These are phyloP conservation scores for Amanita inopinata DNA, from an alignment of 768 basidiomycete genomes.

Conservation along the genomic window DNA sequence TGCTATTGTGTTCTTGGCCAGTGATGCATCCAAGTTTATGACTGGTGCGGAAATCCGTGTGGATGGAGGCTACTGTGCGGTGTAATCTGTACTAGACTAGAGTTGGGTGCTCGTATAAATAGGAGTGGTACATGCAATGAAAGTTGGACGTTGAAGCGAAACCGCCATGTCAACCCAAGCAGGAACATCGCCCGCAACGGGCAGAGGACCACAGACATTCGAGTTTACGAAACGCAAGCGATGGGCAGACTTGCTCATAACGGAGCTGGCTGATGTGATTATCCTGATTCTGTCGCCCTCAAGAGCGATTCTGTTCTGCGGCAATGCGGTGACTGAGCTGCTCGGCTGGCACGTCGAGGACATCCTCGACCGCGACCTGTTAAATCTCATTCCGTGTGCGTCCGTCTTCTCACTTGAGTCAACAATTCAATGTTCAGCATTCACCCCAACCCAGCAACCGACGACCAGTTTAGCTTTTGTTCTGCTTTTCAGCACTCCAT, in stretches of 20 bases:
- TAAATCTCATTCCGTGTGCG: conserved; percentile 57
- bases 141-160: too few species aligned
- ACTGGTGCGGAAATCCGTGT: conserved; percentile 80
- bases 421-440: conserved; percentile 6
- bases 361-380: conserved; percentile 56
- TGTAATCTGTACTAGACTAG: conserved; percentile 32
- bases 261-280: conserved; percentile 68
- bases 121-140: too few species aligned
- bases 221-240: conserved; percentile 84
- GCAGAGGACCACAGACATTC: conserved; percentile 30
- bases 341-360: conserved; percentile 74
- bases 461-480: conserved; percentile 50
- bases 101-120: too few species aligned
- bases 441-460: conserved; percentile 27
- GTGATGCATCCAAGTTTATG: conserved; percentile 85
- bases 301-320: conserved; percentile 60
- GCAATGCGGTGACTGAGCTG: conserved; percentile 55
- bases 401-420: conserved; percentile 6
- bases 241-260: conserved; percentile 75
- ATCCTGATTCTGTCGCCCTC: conserved; percentile 56
- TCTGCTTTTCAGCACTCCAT: conserved; percentile 48
- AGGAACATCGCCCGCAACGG: conserved; percentile 11
- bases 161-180: conserved; percentile 10
- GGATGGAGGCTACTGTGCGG: conserved; percentile 81
- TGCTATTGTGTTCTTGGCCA: conserved; percentile 83